Evolutionary conservation across 192 early-diverging fungal genomes (phyloP).

Genomic region (Blastocladiella britannica): DNA sequence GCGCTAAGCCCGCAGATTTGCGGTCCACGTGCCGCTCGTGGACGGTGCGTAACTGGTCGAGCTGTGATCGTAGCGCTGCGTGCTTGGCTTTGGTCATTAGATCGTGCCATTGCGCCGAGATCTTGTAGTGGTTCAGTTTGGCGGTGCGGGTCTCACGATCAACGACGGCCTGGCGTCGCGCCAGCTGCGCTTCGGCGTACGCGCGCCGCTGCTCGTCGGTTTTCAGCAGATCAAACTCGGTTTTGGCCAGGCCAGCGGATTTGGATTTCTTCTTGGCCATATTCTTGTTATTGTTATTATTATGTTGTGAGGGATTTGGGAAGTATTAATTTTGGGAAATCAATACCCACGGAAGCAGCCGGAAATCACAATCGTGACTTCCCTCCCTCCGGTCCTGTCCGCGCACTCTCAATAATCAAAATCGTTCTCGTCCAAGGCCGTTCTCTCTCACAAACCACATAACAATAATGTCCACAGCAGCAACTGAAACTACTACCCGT

Average conservation of each 20-base stretch:
- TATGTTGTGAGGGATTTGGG: neutral
- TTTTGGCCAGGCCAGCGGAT: neutral
- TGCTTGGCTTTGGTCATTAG: constrained; percentile 41
- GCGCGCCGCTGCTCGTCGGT: neutral
- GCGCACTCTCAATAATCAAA: too few relatives aligned
- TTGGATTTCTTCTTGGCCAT: neutral
- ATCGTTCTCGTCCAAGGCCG: too few relatives aligned
- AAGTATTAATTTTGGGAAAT: too few relatives aligned
- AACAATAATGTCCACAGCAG: too few relatives aligned
- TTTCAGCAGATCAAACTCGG: neutral
- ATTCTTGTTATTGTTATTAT: neutral
- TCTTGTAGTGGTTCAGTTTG: constrained; percentile 30
- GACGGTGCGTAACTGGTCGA: constrained; percentile 20
- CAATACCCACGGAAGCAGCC: too few relatives aligned
- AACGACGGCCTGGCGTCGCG: neutral
- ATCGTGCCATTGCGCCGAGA: constrained; percentile 34
- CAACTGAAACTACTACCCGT: neutral
- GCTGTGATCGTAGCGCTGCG: constrained; percentile 14
- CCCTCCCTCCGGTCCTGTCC: too few relatives aligned
- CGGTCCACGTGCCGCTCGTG: constrained; percentile 30
- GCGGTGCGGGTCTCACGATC: constrained; percentile 25
- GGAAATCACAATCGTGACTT: too few relatives aligned
- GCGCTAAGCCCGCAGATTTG: constrained; percentile 16
- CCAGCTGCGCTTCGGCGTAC: neutral
- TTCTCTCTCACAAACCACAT: too few relatives aligned